These are phyloP conservation scores for Rhodotorula sp. DNA, from an alignment of 1,284 basidiomycete species.

Conservation along the genomic window DNA sequence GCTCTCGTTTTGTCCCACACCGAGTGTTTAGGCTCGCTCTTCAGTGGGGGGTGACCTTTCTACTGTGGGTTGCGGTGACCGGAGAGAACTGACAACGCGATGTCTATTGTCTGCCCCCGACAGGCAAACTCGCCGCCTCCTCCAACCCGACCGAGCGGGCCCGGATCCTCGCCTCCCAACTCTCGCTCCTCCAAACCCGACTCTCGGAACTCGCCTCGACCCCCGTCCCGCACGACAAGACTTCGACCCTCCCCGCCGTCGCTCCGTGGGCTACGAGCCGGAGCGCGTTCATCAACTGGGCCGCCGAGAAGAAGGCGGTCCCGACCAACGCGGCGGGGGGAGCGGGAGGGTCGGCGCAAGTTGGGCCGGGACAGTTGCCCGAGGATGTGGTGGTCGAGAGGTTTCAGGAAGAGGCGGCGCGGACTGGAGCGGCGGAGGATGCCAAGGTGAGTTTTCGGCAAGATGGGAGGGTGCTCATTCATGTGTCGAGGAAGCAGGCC, in stretches of 20 bases:
- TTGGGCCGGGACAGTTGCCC: not conserved
- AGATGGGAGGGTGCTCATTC: not conserved
- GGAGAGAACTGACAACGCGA: not conserved
- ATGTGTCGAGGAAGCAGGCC: too few species aligned
- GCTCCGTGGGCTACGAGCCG: constrained; percentile 26
- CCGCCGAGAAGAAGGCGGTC: constrained; percentile 24
- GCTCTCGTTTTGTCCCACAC: not conserved
- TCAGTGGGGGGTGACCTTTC: too few species aligned
- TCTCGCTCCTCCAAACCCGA: constrained; percentile 21
- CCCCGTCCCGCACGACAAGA: constrained; percentile 9
- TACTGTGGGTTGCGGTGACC: too few species aligned
- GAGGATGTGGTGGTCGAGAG: constrained; percentile 8
- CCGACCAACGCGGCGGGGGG: not conserved
- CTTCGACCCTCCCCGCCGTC: not conserved
- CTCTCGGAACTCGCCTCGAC: constrained; percentile 27
- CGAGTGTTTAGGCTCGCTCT: not conserved
- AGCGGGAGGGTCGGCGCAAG: not conserved
- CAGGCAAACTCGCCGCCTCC: constrained; percentile 17
- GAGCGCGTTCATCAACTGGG: constrained; percentile 37
- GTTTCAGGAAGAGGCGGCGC: constrained; percentile 8
- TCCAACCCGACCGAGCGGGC: constrained; percentile 8
- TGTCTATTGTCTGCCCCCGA: not conserved
- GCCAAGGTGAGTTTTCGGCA: constrained; percentile 10
- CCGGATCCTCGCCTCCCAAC: constrained; percentile 20
- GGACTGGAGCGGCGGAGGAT: constrained; percentile 14